Percentiles rank a stretch among this genome's conserved stretches.
phyloP scores from a whole-genome alignment of 225 moss, liverwort and hornwort species.

The Physcomitrium patens region DNA sequence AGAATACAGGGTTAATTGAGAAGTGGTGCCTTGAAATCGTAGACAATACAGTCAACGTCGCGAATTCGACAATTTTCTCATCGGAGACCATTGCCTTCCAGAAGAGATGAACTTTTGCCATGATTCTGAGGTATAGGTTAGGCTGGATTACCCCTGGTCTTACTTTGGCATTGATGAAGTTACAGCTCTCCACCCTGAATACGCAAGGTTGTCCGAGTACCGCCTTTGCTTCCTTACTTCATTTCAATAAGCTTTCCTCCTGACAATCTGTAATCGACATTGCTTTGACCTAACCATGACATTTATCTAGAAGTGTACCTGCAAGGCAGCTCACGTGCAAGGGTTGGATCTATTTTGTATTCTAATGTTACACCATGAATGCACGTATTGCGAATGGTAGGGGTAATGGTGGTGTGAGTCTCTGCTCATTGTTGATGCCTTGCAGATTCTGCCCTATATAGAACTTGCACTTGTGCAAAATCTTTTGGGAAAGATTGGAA shows the following conservation, averaged over 20 bases:
- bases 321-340: neutral
- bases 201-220: conserved; percentile 42
- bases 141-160: conserved; percentile 79
- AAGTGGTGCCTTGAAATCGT: neutral
- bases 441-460: conserved; percentile 31
- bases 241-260: neutral
- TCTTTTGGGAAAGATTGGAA: conserved; percentile 75
- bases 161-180: conserved; percentile 89
- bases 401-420: neutral
- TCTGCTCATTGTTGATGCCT: conserved; percentile 19
- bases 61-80: neutral
- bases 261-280: neutral
- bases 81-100: neutral
- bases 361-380: neutral
- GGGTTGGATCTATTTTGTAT: conserved; percentile 8
- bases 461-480: conserved; percentile 51
- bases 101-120: neutral
- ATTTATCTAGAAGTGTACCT: neutral
- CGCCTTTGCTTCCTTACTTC: neutral
- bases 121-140: conserved; percentile 46
- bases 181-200: conserved; percentile 73
- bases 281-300: neutral
- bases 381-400: neutral
- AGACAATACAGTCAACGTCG: neutral
- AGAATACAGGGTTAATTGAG: neutral